phyloP scores from a whole-genome alignment of 2,329 filamentous ascomycete genomes.

The Cytospora piceae region DNA sequence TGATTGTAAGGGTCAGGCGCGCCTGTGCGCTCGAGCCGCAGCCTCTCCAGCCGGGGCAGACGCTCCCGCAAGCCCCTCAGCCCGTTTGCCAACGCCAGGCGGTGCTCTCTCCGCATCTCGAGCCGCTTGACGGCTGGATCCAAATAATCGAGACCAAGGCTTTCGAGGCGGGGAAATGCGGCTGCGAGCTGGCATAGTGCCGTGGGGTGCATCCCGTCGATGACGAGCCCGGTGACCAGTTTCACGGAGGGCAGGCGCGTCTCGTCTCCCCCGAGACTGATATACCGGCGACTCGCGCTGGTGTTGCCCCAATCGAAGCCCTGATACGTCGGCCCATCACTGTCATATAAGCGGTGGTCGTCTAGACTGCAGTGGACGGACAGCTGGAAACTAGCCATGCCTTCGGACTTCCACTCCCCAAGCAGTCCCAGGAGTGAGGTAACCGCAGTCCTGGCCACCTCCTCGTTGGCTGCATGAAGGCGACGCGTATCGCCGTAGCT shows the following conservation, averaged over 20 bases:
- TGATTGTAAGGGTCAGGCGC: neutral
- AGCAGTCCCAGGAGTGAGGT: neutral
- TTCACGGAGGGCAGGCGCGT: neutral
- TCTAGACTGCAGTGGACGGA: neutral
- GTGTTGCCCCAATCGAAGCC: neutral
- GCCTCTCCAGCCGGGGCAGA: neutral
- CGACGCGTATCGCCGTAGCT: neutral
- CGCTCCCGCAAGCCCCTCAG: neutral
- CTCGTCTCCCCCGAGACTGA: neutral
- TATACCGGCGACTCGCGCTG: neutral
- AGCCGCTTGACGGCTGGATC: neutral
- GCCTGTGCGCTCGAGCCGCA: neutral
- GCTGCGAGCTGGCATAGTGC: neutral
- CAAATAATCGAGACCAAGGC: neutral
- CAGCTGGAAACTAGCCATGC: neutral
- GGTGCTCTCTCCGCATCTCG: neutral
- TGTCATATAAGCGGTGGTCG: neutral
- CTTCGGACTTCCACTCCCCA: neutral
- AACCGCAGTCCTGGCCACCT: neutral
- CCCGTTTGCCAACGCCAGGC: neutral
- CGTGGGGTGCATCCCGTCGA: neutral
- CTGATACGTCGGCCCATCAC: neutral
- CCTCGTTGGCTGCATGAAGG: neutral
- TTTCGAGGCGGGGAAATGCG: neutral
- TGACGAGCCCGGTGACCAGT: neutral